Evolutionary conservation across 768 basidiomycete genomes (phyloP), one percentile per base, ranked within the genome.

Genomic region (Amanita inopinata): DNA sequence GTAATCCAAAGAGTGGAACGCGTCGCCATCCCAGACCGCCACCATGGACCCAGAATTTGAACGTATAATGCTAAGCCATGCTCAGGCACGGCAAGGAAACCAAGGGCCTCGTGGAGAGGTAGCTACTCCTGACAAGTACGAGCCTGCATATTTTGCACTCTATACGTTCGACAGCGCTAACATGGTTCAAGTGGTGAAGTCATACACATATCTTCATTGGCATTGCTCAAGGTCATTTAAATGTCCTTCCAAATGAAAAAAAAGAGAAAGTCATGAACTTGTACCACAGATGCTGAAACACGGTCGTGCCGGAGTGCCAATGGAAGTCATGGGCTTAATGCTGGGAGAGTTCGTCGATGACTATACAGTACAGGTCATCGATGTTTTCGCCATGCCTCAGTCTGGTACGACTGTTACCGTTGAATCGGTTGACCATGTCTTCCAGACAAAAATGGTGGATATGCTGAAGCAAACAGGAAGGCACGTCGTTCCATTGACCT

Each of bases 311-410:
- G 96, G 94, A 46, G 96, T 99, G 19, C 96, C 96, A 6, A 92
- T 98, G 87, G 96, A 99, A 66, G 94, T 98, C 51, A 98, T 99
- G 94, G 88, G 89, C 48, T 77, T 92, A 28, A 93, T 97, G 89
- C 73, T 98, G 17, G 93, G 94, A 10, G 92, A 96, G 60, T 98
- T 98, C 52, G 89, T 98, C 35, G 96, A 99, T 67, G 96, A 98
- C 58, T 94, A 94, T 69, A 85, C 84, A 3, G 80, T 94, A 34
- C 83, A 91, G 62, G 85, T 91, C 32, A 83, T 93, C 60, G 94
- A 98, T 58, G 94, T 97, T 48, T 98, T 97, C 54, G 94, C 94
- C 33, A 97, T 98, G 94, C 94, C 94, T 34, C 94, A 97, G 54
- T 91, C 89, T 11, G 94, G 94, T 48, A 98, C 94, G 12, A 93